These are phyloP conservation scores for Colletotrichum horii DNA, from an alignment of 2,329 filamentous ascomycete species.

Conservation along the genomic window DNA sequence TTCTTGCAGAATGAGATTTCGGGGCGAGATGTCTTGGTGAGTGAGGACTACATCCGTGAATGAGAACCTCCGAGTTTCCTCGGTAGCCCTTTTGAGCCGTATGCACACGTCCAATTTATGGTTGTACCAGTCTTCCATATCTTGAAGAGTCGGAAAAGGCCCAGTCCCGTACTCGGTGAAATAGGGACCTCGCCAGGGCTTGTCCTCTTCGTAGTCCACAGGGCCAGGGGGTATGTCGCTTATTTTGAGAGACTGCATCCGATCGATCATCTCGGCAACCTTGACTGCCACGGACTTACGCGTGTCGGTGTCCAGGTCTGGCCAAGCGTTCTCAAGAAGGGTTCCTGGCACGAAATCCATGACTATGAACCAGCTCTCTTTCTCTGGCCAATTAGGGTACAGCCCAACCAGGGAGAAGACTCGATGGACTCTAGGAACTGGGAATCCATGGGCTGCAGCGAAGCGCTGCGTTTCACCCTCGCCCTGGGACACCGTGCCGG, in stretches of 20 bases:
- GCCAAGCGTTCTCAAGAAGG: background rate
- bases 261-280: background rate
- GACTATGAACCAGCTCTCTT: background rate
- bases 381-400: background rate
- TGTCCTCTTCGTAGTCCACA: background rate
- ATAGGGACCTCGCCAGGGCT: background rate
- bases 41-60: background rate
- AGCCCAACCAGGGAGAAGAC: background rate
- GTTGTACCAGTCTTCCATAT: background rate
- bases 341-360: background rate
- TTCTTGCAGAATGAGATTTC: background rate
- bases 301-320: background rate
- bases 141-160: background rate
- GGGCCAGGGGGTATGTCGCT: slow-evolving; percentile 4
- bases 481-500: background rate
- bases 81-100: background rate
- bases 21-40: background rate
- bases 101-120: background rate
- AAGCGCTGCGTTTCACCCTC: background rate
- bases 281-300: background rate
- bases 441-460: background rate
- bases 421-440: background rate
- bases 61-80: background rate
- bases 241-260: background rate
- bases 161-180: background rate